Conservation (phyloP, 345 rosid species). For the Balakata baccata region DNA sequence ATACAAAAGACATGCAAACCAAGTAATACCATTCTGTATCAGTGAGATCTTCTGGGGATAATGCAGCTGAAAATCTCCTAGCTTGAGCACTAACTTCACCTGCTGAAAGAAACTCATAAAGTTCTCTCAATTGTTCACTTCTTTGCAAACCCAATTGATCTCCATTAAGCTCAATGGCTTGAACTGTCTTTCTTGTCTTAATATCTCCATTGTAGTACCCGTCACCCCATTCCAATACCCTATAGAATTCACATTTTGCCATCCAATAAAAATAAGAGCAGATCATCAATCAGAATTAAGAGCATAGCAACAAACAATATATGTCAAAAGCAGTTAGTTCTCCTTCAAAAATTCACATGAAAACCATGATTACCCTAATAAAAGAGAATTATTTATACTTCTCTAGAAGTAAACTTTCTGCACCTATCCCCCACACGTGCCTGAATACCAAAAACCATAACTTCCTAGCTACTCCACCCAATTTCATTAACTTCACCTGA, state of each 20-base stretch:
- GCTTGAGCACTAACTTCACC: constrained; percentile 56
- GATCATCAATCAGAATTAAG: background rate
- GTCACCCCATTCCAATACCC: constrained; percentile 84
- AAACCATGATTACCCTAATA: background rate
- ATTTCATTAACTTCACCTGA: background rate
- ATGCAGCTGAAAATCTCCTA: constrained; percentile 68
- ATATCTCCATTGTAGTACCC: constrained; percentile 98
- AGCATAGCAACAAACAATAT: background rate
- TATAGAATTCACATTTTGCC: constrained; percentile 22
- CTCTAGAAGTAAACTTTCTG: background rate
- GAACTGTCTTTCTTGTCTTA: constrained; percentile 87
- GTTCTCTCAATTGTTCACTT: constrained; percentile 83
- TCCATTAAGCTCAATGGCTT: constrained; percentile 60
- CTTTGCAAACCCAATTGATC: constrained; percentile 75
- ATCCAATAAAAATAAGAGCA: too few relatives aligned
- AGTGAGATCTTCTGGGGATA: constrained; percentile 92
- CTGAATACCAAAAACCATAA: background rate
- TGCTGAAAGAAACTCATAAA: constrained; percentile 63
- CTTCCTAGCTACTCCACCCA: background rate
- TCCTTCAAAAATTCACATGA: background rate
- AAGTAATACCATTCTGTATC: constrained; percentile 95
- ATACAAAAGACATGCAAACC: constrained; percentile 93
- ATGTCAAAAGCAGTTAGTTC: constrained; percentile 7
- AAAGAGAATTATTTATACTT: background rate
- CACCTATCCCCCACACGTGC: background rate